Base-by-base conservation (phyloP, 1,139 yeast species). In the Protomyces arabidopsidicola region DNA sequence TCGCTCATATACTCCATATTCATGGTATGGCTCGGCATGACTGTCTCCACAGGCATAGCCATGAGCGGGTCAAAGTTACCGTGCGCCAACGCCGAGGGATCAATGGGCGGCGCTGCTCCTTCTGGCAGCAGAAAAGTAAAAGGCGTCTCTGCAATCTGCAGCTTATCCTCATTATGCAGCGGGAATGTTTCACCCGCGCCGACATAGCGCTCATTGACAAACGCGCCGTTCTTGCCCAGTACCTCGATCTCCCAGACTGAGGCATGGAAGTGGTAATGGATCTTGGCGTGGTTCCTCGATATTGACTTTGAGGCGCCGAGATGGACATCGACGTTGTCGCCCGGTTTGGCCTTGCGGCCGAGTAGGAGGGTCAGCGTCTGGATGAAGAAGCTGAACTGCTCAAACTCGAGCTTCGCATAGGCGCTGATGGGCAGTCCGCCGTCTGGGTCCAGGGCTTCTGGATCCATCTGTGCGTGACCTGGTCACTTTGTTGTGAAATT, bases 171-270 rank as follows among this genome's bases (percentile, higher is more conserved):
- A 48, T 91, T 90, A 14, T 79, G 78, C 64, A 93, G 78, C 1
- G 96, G 96, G 3, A 90, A 90, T 0, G 98, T 91, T 53, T 88
- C 85, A 10, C 96, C 97, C 67, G 88, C 84, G 72, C 89, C 97
- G 12, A 91, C 86, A 74, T 90, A 93, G 38, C 79, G 79, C 70
- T 90, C 96, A 74, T 91, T 93, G 2, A 93, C 96, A 78, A 91
- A 93, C 0, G 97, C 97, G 39, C 98, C 98, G 73, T 93, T 93
- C 70, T 96, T 81, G 24, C 98, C 98, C 69, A 90, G 79, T 2
- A 93, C 90, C 10, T 95, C 86, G 52, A 93, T 76, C 75, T 91
- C 98, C 72, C 91, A 93, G 69, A 95, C 77, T 72, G 90, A 97
- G 4, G 95, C 89, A 4, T 97, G 97, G 75, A 93, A 93, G 73